Conservation (phyloP, 352 stramenopile genomes). For the Globisporangium okanoganense region DNA sequence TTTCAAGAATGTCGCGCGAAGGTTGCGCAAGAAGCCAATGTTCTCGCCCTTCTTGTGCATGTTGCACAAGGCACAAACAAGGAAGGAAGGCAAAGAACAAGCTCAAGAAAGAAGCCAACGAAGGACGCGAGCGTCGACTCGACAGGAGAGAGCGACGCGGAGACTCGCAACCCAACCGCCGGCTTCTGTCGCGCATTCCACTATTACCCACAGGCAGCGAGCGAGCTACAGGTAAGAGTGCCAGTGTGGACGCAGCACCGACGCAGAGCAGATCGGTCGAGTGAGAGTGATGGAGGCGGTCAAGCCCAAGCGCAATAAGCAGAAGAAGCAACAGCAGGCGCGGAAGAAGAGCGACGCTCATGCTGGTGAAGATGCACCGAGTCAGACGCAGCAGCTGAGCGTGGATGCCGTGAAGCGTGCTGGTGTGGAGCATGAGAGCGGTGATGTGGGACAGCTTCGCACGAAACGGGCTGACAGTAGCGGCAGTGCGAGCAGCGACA, state of each 20-base stretch:
- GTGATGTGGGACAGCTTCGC: neutral
- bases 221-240: neutral
- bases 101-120: neutral
- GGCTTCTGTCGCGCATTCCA: neutral
- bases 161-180: neutral
- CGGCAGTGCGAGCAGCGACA: slow-evolving; percentile 8
- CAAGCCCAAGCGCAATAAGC: slow-evolving; percentile 8
- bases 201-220: neutral
- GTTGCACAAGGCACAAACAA: slow-evolving; percentile 8
- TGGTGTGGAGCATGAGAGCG: neutral
- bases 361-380: neutral
- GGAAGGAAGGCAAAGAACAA: too few species aligned
- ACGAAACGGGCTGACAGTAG: neutral
- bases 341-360: too few species aligned
- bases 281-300: slow-evolving; percentile 1
- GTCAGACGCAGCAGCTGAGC: neutral
- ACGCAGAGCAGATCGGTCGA: neutral
- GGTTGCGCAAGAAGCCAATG: neutral
- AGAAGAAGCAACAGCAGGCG: neutral
- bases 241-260: slow-evolving; percentile 1
- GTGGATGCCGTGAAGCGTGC: neutral
- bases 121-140: neutral
- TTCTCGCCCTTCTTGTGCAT: slow-evolving; percentile 2
- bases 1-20: slow-evolving; percentile 1
- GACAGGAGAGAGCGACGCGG: neutral